Percentiles rank a stretch among this genome's conserved stretches.
phyloP scores from a whole-genome alignment of 306 rosid species.

The Abrus precatorius region DNA sequence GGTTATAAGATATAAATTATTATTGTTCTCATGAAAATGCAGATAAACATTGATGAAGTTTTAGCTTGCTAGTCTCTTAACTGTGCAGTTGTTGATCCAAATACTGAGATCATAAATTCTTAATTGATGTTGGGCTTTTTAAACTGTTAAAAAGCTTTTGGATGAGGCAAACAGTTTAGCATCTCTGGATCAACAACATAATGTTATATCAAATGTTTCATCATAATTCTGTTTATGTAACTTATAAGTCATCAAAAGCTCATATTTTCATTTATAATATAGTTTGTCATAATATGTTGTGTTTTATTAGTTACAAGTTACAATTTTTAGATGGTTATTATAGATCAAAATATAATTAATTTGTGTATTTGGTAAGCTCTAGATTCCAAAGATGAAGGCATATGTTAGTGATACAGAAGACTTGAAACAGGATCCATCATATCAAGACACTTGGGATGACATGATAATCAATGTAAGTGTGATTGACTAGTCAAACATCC shows the following conservation, averaged over 20 bases:
- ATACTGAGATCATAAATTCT: conserved; percentile 7
- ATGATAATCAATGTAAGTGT: conserved; percentile 91
- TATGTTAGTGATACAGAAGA: conserved; percentile 96
- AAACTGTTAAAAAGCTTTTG: not conserved
- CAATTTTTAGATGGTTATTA: conserved; percentile 39
- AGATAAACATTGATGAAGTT: conserved; percentile 8
- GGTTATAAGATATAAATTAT: conserved; percentile 6
- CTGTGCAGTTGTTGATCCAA: conserved; percentile 25
- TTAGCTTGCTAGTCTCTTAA: conserved; percentile 11
- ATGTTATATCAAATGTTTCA: conserved; percentile 1
- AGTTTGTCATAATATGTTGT: conserved; percentile 32
- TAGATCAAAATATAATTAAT: conserved; percentile 62
- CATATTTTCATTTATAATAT: conserved; percentile 1
- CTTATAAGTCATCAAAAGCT: conserved; percentile 21
- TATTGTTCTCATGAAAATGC: conserved; percentile 26
- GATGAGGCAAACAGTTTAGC: conserved; percentile 12
- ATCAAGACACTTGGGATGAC: conserved; percentile 99
- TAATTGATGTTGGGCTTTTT: conserved; percentile 15
- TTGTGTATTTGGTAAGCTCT: conserved; percentile 86
- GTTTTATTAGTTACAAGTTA: conserved; percentile 23
- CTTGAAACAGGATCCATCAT: conserved; percentile 86
- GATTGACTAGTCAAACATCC: conserved; percentile 36
- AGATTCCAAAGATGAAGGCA: conserved; percentile 99
- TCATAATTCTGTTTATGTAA: conserved; percentile 20
- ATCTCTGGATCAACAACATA: not conserved